Percentiles rank a stretch among this genome's conserved stretches.
Evolutionary conservation across 2,329 filamentous ascomycete genomes (phyloP).

Genomic region (Dendryphion nanum): DNA sequence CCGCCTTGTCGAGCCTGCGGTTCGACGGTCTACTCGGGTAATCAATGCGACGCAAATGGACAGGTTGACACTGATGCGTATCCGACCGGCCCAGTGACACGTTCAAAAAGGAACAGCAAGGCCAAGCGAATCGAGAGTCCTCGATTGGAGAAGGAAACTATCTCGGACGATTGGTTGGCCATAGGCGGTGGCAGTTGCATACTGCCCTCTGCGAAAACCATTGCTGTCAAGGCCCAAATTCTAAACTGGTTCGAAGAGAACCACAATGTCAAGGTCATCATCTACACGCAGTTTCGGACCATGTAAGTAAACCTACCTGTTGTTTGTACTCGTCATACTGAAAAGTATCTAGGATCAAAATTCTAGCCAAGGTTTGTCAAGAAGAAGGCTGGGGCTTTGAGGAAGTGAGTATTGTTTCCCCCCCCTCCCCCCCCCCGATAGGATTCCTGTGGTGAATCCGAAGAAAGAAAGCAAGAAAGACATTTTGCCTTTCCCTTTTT

Average conservation of each 20-base stretch:
- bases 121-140: conserved; percentile 2
- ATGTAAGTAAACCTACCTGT: conserved; percentile 55
- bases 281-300: conserved; percentile 60
- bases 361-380: conserved; percentile 52
- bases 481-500: conserved; percentile 7
- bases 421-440: too few relatives aligned
- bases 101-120: conserved; percentile 16
- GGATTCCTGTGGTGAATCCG: too few relatives aligned
- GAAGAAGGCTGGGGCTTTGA: conserved; percentile 49
- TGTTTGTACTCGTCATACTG: conserved; percentile 52
- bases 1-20: too few relatives aligned
- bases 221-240: conserved; percentile 47
- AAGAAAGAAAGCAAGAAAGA: background rate
- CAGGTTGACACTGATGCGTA: conserved; percentile 6
- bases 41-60: conserved; percentile 21
- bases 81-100: conserved; percentile 13
- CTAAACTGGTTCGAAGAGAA: conserved; percentile 47
- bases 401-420: conserved; percentile 34
- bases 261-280: conserved; percentile 53
- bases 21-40: too few relatives aligned
- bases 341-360: conserved; percentile 37
- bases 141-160: conserved; percentile 24
- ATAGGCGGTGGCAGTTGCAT: conserved; percentile 35
- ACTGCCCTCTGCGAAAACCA: conserved; percentile 46
- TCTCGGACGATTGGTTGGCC: conserved; percentile 39